phyloP scores from a whole-genome alignment of 306 rosid species.

The Castanea sativa region DNA sequence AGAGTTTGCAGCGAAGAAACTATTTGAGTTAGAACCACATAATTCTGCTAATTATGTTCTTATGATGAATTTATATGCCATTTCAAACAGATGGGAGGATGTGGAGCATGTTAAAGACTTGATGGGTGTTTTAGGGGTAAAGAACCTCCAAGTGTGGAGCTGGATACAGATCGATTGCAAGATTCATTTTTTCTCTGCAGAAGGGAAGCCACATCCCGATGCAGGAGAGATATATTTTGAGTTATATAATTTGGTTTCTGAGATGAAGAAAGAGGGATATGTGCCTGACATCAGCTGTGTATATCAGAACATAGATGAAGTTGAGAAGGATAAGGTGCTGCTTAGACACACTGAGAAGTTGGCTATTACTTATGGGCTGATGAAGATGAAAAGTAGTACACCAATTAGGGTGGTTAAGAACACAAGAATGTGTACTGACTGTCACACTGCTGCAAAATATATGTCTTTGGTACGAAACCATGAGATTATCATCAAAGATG shows the following conservation, averaged over 20 bases:
- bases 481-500: constrained; percentile 50
- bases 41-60: constrained; percentile 55
- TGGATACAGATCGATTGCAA: constrained; percentile 55
- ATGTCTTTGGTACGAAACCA: constrained; percentile 43
- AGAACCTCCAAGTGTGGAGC: constrained; percentile 56
- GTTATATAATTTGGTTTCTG: constrained; percentile 50
- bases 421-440: constrained; percentile 62
- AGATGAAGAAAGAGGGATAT: constrained; percentile 51
- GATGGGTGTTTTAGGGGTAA: constrained; percentile 38
- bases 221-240: constrained; percentile 59
- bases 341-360: constrained; percentile 72
- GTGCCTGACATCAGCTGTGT: constrained; percentile 51
- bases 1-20: constrained; percentile 55
- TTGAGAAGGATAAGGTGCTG: constrained; percentile 56
- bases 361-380: constrained; percentile 64
- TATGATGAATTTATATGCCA: constrained; percentile 67
- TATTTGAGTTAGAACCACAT: constrained; percentile 57
- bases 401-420: constrained; percentile 67
- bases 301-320: constrained; percentile 50
- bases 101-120: constrained; percentile 42
- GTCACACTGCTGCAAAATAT: constrained; percentile 62
- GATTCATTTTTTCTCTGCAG: constrained; percentile 56
- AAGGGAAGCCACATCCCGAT: constrained; percentile 52
- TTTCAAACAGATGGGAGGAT: constrained; percentile 54
- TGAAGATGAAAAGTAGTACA: constrained; percentile 42